phyloP scores from a whole-genome alignment of 371 early-diverging fungal species.

The Mucor racemosus region DNA sequence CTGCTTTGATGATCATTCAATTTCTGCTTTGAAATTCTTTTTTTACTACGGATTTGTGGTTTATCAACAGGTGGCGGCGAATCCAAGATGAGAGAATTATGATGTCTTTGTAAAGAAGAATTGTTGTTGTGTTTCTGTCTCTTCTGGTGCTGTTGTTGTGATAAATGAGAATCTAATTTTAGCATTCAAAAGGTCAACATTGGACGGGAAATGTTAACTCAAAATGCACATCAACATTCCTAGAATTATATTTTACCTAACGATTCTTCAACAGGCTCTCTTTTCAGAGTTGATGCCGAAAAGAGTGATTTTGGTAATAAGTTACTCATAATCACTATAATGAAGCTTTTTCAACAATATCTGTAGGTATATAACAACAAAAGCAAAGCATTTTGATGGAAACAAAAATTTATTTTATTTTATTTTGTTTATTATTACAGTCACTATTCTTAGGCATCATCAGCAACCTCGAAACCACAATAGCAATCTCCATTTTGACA shows the following conservation, averaged over 20 bases:
- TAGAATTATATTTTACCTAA: not conserved
- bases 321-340: slow-evolving; percentile 11
- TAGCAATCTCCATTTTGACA: slow-evolving; percentile 21
- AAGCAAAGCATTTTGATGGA: not conserved
- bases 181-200: not conserved
- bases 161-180: not conserved
- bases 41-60: not conserved
- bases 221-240: not conserved
- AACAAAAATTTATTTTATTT: not conserved
- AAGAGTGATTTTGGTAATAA: slow-evolving; percentile 27
- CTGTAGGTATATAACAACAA: not conserved
- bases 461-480: slow-evolving; percentile 21
- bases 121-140: not conserved
- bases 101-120: not conserved
- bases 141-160: not conserved
- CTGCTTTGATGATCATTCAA: not conserved
- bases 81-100: not conserved
- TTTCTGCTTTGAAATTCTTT: not conserved
- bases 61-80: not conserved
- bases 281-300: slow-evolving; percentile 32
- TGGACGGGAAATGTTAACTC: not conserved
- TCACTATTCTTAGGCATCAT: slow-evolving; percentile 8
- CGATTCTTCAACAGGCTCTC: slow-evolving; percentile 12
- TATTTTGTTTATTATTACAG: slow-evolving; percentile 6
- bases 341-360: not conserved